A percentile compares a stretch with the other conserved stretches of the same genome.
Conservation (phyloP, 495 filamentous ascomycete species). For the Hyphodiscus hymeniophilus region DNA sequence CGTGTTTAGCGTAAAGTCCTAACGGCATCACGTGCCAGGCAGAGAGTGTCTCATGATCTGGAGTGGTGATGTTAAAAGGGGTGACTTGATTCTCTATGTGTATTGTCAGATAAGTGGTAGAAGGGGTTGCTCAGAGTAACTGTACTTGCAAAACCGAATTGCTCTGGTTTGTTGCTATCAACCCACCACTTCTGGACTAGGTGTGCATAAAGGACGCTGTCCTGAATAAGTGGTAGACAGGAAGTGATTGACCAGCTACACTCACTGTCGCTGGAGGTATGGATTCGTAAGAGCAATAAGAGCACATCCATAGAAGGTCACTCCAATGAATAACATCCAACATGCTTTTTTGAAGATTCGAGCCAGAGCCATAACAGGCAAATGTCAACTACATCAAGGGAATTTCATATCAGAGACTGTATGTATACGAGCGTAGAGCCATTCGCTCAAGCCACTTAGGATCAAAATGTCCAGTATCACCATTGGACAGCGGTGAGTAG, state of each 20-base stretch:
- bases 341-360: slow-evolving; percentile 22
- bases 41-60: slow-evolving; percentile 50
- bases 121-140: slow-evolving; percentile 17
- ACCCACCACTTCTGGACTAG: slow-evolving; percentile 61
- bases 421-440: too few relatives aligned
- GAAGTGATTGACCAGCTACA: neutral
- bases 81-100: slow-evolving; percentile 55
- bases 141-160: slow-evolving; percentile 77
- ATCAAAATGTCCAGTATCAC: too few relatives aligned
- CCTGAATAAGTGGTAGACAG: neutral
- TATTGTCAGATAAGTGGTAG: neutral
- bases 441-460: too few relatives aligned
- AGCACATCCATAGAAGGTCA: slow-evolving; percentile 26
- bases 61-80: slow-evolving; percentile 52
- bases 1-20: slow-evolving; percentile 51
- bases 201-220: slow-evolving; percentile 70
- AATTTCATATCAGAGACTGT: neutral
- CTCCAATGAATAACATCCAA: slow-evolving; percentile 30
- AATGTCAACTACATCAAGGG: neutral
- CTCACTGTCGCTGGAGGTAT: slow-evolving; percentile 53
- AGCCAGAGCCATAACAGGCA: slow-evolving; percentile 14
- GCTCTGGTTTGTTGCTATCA: slow-evolving; percentile 61
- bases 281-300: slow-evolving; percentile 42
- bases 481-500: too few relatives aligned
- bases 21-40: slow-evolving; percentile 68